Evolutionary conservation across 2,329 filamentous ascomycete species (phyloP).

Genomic region (Diaporthe sp.): DNA sequence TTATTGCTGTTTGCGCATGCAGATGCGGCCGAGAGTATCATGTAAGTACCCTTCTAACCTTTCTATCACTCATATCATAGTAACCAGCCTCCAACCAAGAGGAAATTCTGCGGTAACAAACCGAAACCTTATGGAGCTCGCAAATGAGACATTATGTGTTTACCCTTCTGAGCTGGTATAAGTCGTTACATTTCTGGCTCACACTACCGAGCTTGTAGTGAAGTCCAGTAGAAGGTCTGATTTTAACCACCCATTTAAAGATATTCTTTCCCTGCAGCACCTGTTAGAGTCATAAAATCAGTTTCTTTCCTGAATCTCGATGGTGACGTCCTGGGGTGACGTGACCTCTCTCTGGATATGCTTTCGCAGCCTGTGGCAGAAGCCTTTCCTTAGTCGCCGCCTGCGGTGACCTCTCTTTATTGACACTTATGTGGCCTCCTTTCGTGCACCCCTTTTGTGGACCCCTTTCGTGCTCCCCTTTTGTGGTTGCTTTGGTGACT

Average conservation of each 20-base stretch:
- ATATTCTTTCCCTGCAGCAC: background rate
- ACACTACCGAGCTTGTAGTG: background rate
- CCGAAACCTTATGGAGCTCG: background rate
- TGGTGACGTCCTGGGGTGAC: too few species aligned
- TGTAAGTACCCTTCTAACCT: background rate
- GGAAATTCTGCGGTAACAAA: background rate
- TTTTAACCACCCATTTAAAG: background rate
- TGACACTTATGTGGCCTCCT: background rate
- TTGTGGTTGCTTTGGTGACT: background rate
- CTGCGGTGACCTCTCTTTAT: too few species aligned
- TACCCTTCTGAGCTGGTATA: constrained; percentile 1
- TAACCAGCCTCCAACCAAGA: background rate
- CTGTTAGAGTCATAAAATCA: background rate
- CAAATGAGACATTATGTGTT: background rate
- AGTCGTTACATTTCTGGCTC: background rate
- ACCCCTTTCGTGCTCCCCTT: background rate
- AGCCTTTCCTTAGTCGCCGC: too few species aligned
- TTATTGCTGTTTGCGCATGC: background rate
- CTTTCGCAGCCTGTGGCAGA: too few species aligned
- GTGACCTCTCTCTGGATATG: too few species aligned
- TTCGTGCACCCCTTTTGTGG: background rate
- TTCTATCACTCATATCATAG: background rate
- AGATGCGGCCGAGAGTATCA: background rate
- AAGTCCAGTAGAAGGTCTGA: background rate
- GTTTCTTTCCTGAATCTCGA: background rate